A percentile compares a stretch with the other conserved stretches of the same genome.
These are phyloP conservation scores for Myxozyma vanderwaltii DNA, from an alignment of 805 yeast species.

Conservation along the genomic window DNA sequence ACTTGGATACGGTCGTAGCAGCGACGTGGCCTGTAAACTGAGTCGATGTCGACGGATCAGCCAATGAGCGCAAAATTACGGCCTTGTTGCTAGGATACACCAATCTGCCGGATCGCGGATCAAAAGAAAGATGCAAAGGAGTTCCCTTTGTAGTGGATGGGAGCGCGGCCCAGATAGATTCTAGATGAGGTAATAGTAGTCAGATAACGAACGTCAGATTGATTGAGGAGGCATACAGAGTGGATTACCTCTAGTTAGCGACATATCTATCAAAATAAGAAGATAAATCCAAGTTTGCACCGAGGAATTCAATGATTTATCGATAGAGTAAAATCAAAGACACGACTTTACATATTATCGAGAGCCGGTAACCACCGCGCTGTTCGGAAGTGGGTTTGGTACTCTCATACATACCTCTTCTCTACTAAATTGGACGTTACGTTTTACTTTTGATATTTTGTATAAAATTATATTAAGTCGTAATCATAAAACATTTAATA, in stretches of 20 bases:
- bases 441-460: too few relatives aligned
- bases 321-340: neutral
- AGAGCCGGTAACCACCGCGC: too few relatives aligned
- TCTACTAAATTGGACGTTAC: too few relatives aligned
- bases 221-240: neutral
- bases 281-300: neutral
- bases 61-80: conserved; percentile 67
- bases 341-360: too few relatives aligned
- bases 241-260: conserved; percentile 1
- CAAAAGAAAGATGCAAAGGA: conserved; percentile 74
- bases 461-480: too few relatives aligned
- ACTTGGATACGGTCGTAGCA: conserved; percentile 78
- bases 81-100: conserved; percentile 85
- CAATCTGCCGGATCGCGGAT: conserved; percentile 63
- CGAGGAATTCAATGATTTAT: neutral
- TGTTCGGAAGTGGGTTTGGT: too few relatives aligned
- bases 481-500: too few relatives aligned
- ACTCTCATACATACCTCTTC: too few relatives aligned
- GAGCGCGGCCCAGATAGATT: conserved; percentile 62
- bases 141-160: conserved; percentile 76
- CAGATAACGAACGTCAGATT: neutral
- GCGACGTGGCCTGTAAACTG: conserved; percentile 75
- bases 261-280: neutral
- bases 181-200: neutral
- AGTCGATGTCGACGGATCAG: conserved; percentile 52